Base-by-base conservation (phyloP, 371 early-diverging fungal genomes). In the Mortierella sp. region DNA sequence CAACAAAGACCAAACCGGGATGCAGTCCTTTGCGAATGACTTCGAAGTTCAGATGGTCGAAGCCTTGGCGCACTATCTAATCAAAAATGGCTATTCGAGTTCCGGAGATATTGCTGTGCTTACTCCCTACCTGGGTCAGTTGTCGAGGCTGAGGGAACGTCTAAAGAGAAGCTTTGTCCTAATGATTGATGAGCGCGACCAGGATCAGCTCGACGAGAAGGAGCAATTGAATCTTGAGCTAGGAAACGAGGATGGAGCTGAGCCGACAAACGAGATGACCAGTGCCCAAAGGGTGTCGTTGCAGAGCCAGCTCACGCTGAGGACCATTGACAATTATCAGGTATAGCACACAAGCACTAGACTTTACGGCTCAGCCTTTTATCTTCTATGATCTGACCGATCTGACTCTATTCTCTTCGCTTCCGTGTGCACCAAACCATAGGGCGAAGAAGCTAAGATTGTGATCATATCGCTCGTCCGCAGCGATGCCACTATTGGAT, bases 401-500 rank as follows among this genome's bases (percentile, higher is more conserved):
- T 30, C 19, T 3, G n/a, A 32, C 34, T 26, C 37, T 6, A 5
- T 6, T 12, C 21, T 1, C 15, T 37, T 19, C 37, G 8, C 28
- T 0, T 30, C n/a, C n/a, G n/a, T n/a, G n/a, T 15, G n/a, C n/a
- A n/a, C n/a, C n/a, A n/a, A n/a, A n/a, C n/a, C n/a, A n/a, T 56
- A 81, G 80, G 82, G 82, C 9, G 82, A 81, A 19, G 80, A 80
- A 28, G 71, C 79, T 1, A 69, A 78, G 41, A 79, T 82, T 5
- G 62, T 82, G 6, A 80, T 83, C 32, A 76, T 83, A 17, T 69
- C 92, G 0, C 78, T 91, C 17, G 92, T 91, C 6, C 82, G 93
- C 21, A 89, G 87, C 32, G 86, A 88, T 47, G 54, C 81, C 0
- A 69, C 79, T 5, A 92, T 93, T 69, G 95, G 95, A 14, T 95